phyloP scores from a whole-genome alignment of 306 rosid genomes.

The Medicago arabica region DNA sequence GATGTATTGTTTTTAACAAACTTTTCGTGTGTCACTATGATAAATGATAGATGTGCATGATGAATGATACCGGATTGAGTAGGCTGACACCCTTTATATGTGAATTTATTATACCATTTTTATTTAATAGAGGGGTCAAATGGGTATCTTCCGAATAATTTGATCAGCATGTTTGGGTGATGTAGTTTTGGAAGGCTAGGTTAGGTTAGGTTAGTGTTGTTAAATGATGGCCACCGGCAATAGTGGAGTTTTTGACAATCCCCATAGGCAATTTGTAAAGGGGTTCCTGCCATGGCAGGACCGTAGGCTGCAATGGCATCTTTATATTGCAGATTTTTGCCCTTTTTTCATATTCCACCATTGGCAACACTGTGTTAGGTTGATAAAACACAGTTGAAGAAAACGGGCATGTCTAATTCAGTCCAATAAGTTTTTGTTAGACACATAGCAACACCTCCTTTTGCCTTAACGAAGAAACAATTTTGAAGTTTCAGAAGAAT shows the following conservation, averaged over 20 bases:
- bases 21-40: not conserved
- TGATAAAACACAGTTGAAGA: not conserved
- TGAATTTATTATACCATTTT: not conserved
- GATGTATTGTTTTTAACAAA: not conserved
- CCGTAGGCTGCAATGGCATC: not conserved
- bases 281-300: not conserved
- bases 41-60: slow-evolving; percentile 6
- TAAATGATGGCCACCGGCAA: not conserved
- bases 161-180: not conserved
- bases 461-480: not conserved
- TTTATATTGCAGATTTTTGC: not conserved
- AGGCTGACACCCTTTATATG: not conserved
- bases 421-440: not conserved
- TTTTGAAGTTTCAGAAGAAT: not conserved
- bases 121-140: not conserved
- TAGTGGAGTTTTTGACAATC: not conserved
- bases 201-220: not conserved
- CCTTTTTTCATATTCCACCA: not conserved
- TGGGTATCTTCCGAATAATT: not conserved
- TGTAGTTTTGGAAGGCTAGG: not conserved
- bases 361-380: not conserved
- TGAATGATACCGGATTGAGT: not conserved
- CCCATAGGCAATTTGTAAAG: not conserved
- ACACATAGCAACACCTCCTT: not conserved
- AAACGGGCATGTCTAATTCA: not conserved